Percentiles rank a stretch among this genome's conserved stretches.
phyloP scores from a whole-genome alignment of 768 basidiomycete genomes.

The Lactarius vividus region DNA sequence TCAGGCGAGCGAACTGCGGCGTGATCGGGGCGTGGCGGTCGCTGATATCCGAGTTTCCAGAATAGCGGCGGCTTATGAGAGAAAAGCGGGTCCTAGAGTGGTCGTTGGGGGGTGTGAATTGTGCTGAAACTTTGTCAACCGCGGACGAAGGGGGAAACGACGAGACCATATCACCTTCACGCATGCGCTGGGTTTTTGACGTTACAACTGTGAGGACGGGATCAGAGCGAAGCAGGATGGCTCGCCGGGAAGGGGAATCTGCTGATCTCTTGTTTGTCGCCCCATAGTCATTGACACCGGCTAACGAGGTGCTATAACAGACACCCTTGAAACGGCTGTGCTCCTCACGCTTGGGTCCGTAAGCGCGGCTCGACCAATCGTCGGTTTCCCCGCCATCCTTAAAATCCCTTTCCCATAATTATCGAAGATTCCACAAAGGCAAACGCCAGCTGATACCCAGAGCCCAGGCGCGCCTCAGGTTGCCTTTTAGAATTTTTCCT shows the following conservation, averaged over 20 bases:
- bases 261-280: conserved; percentile 28
- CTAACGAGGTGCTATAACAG: conserved; percentile 27
- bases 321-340: conserved; percentile 29
- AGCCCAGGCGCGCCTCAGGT: conserved; percentile 25
- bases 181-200: conserved; percentile 25
- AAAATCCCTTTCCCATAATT: conserved; percentile 28
- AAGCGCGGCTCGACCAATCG: conserved; percentile 27
- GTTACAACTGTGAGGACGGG: conserved; percentile 24
- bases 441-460: conserved; percentile 27
- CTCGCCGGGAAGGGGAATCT: conserved; percentile 27
- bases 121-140: conserved; percentile 25
- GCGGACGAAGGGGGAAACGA: conserved; percentile 27
- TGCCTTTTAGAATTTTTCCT: conserved; percentile 29
- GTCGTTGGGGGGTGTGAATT: conserved; percentile 16
- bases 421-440: conserved; percentile 28
- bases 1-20: conserved; percentile 28
- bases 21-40: conserved; percentile 27
- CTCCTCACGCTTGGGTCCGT: conserved; percentile 28
- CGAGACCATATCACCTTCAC: conserved; percentile 26
- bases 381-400: conserved; percentile 27
- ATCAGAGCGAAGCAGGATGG: conserved; percentile 26
- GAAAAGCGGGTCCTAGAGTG: conserved; percentile 19
- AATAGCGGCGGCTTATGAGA: conserved; percentile 24
- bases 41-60: conserved; percentile 26
- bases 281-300: conserved; percentile 30